Conservation (phyloP, 306 rosid genomes). For the Alnus glutinosa region DNA sequence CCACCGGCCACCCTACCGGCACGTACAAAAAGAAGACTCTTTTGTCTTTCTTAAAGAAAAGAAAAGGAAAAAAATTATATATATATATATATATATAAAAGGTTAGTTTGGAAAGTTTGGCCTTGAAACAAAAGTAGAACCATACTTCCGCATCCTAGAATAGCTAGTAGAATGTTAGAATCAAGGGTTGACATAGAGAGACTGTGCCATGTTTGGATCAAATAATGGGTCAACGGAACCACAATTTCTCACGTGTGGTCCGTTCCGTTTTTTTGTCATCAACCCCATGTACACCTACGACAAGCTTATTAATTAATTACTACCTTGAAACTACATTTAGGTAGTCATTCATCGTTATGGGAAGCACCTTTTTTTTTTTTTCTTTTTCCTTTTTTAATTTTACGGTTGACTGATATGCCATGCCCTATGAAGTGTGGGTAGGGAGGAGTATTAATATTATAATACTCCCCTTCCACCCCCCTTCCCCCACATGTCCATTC, state of each 20-base stretch:
- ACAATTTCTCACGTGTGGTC: background rate
- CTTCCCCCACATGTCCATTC: too few relatives aligned
- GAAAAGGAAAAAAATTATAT: too few relatives aligned
- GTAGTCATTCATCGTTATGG: background rate
- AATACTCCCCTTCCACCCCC: too few relatives aligned
- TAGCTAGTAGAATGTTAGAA: background rate
- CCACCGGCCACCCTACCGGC: background rate
- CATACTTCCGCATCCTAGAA: background rate
- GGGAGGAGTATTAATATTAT: too few relatives aligned
- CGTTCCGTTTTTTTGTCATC: background rate
- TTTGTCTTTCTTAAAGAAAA: too few relatives aligned
- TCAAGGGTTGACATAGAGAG: background rate
- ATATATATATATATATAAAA: too few relatives aligned
- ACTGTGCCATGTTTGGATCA: background rate
- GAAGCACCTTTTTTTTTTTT: background rate
- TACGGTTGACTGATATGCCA: too few relatives aligned
- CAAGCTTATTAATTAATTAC: background rate
- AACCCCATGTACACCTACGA: too few relatives aligned
- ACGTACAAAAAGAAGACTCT: background rate
- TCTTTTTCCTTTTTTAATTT: too few relatives aligned
- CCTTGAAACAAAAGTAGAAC: background rate
- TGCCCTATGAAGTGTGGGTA: too few relatives aligned
- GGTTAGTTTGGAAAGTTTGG: constrained; percentile 1
- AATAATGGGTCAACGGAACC: background rate
- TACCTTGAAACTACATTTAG: background rate